phyloP scores from a whole-genome alignment of 2,329 filamentous ascomycete genomes.

The Fusarium graminum region DNA sequence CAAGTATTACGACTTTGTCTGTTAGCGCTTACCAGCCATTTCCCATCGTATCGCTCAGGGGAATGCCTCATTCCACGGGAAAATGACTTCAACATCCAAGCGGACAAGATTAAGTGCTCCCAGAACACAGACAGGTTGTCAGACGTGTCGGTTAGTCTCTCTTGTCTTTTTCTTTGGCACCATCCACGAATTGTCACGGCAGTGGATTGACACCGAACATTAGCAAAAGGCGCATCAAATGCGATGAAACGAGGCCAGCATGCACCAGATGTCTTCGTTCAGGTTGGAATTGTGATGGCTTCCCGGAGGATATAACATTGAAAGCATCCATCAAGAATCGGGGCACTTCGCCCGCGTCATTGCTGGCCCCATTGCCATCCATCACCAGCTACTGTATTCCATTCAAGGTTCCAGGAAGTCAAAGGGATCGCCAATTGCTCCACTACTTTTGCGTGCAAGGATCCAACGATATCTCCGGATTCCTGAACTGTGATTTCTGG shows the following conservation, averaged over 20 bases:
- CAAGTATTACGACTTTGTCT: not conserved
- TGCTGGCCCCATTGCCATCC: not conserved
- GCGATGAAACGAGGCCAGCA: conserved; percentile 11
- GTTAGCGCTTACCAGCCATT: conserved; percentile 21
- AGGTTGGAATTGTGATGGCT: conserved; percentile 22
- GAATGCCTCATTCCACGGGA: too few relatives aligned
- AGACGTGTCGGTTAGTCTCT: conserved; percentile 14
- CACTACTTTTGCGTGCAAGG: conserved; percentile 30
- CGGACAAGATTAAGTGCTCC: conserved; percentile 7
- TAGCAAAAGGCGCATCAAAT: conserved; percentile 25
- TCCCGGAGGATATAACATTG: not conserved
- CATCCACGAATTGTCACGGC: accelerated
- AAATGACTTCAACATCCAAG: not conserved
- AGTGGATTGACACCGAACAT: not conserved
- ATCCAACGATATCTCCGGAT: conserved; percentile 12
- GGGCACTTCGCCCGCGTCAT: accelerated
- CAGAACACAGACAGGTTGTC: conserved; percentile 15
- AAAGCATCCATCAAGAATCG: not conserved
- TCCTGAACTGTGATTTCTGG: conserved; percentile 18
- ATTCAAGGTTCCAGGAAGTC: conserved; percentile 18
- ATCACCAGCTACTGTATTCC: conserved; percentile 19
- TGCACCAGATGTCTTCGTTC: conserved; percentile 12
- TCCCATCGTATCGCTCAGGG: not conserved
- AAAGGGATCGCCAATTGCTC: conserved; percentile 9
- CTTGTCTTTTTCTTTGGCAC: accelerated